Evolutionary conservation across 352 stramenopile genomes (phyloP).

Genomic region (Pythium vanterpoolii): DNA sequence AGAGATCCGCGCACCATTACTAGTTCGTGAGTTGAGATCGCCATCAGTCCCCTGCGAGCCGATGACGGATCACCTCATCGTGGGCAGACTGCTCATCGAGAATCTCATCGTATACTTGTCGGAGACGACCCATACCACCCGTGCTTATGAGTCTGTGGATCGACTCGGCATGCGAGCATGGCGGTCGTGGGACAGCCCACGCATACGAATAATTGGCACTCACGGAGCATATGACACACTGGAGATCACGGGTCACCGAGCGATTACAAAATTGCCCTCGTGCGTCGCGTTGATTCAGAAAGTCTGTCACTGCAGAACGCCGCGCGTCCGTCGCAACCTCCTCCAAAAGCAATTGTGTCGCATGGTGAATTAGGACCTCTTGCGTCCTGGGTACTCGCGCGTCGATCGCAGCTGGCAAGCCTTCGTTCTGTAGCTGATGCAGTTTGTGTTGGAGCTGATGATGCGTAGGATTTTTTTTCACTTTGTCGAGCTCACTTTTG

Average conservation of each 20-base stretch:
- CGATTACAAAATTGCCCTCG: background rate
- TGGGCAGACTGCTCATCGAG: too few species aligned
- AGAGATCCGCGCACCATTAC: too few species aligned
- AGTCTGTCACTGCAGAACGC: background rate
- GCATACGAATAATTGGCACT: background rate
- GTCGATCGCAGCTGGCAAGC: too few species aligned
- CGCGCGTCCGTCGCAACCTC: background rate
- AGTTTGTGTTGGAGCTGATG: conserved; percentile 8
- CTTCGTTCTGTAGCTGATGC: background rate
- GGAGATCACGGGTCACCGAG: background rate
- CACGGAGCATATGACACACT: conserved; percentile 4
- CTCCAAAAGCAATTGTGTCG: conserved; percentile 2
- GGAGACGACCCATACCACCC: too few species aligned
- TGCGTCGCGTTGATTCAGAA: background rate
- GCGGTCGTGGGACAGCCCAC: background rate
- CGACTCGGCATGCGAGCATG: background rate
- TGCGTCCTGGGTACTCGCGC: background rate
- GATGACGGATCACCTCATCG: too few species aligned
- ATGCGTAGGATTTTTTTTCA: conserved; percentile 16
- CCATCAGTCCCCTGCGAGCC: too few species aligned
- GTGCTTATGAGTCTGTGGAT: too few species aligned
- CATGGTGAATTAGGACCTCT: conserved; percentile 2
- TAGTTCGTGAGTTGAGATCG: too few species aligned
- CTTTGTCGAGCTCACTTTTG: conserved; percentile 10
- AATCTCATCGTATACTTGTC: too few species aligned